phyloP scores from a whole-genome alignment of 164 flowering plant species.

The Magnolia changhungtana region DNA sequence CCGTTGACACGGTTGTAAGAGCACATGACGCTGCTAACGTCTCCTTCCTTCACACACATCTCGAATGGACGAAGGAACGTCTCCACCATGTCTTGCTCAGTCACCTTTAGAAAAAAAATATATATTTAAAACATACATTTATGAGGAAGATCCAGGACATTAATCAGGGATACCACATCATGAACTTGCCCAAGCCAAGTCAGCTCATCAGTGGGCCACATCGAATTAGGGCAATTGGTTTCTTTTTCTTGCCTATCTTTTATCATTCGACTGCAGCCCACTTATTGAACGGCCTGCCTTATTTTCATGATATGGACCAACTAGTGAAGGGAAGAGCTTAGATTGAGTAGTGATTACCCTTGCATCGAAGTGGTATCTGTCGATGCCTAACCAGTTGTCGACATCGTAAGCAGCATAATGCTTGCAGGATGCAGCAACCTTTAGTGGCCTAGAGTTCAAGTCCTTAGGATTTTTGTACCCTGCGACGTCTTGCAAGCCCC shows the following conservation, averaged over 20 bases:
- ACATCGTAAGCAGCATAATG: slow-evolving; percentile 85
- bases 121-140: background rate
- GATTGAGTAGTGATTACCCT: slow-evolving; percentile 30
- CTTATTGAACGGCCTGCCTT: too few relatives aligned
- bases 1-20: slow-evolving; percentile 72
- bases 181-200: too few relatives aligned
- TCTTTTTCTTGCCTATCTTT: too few relatives aligned
- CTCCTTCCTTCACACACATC: slow-evolving; percentile 54
- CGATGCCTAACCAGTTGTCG: slow-evolving; percentile 65
- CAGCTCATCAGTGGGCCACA: too few relatives aligned
- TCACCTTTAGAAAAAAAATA: background rate
- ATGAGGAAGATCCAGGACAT: background rate
- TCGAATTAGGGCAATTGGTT: too few relatives aligned
- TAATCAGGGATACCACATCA: too few relatives aligned
- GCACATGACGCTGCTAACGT: slow-evolving; percentile 77
- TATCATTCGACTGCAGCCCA: too few relatives aligned
- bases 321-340: background rate
- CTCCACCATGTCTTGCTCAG: slow-evolving; percentile 12
- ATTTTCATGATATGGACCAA: too few relatives aligned
- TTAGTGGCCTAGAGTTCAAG: slow-evolving; percentile 31
- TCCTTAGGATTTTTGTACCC: slow-evolving; percentile 13
- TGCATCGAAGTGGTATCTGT: slow-evolving; percentile 74
- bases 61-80: slow-evolving; percentile 40
- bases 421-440: slow-evolving; percentile 81
- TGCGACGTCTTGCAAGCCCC: slow-evolving; percentile 58